Conservation (phyloP, 1,284 basidiomycete species). For the Coniferiporia weirii region DNA sequence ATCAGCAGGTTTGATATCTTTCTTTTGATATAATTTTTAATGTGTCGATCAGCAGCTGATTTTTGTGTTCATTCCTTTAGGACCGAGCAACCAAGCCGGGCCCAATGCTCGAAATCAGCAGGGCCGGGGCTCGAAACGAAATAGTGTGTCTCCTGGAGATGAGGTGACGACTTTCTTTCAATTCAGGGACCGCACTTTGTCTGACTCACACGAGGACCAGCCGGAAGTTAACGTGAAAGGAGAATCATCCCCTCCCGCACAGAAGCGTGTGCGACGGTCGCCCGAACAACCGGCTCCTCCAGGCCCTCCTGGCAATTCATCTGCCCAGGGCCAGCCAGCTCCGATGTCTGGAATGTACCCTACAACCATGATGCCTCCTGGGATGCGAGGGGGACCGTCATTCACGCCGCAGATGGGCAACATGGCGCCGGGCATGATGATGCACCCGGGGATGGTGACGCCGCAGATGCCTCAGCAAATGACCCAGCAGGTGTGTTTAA, state of each 20-base stretch:
- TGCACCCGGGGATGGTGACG: constrained; percentile 6
- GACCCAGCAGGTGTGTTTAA: constrained; percentile 5
- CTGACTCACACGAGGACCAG: neutral
- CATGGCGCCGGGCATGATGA: constrained; percentile 4
- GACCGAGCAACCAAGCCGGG: constrained; percentile 7
- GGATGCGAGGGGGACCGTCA: constrained; percentile 1
- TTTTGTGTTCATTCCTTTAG: neutral
- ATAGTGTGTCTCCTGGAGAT: constrained; percentile 18
- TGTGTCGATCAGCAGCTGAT: too few species aligned
- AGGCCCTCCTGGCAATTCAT: neutral
- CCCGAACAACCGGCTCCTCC: constrained; percentile 11
- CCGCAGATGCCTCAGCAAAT: constrained; percentile 6
- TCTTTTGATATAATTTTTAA: neutral
- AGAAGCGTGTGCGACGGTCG: constrained; percentile 12
- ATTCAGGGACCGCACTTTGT: neutral
- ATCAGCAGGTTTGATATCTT: constrained; percentile 1
- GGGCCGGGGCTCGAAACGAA: constrained; percentile 16
- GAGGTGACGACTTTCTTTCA: constrained; percentile 6
- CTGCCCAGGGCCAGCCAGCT: neutral
- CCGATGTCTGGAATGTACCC: constrained; percentile 6
- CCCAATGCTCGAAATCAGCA: constrained; percentile 6
- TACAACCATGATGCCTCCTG: constrained; percentile 1
- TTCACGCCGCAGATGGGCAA: constrained; percentile 9
- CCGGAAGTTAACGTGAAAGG: constrained; percentile 9
- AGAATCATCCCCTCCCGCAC: constrained; percentile 15